Evolutionary conservation across 805 yeast genomes (phyloP), one percentile per base, ranked within the genome.

Genomic region (Saturnispora gosingensis): DNA sequence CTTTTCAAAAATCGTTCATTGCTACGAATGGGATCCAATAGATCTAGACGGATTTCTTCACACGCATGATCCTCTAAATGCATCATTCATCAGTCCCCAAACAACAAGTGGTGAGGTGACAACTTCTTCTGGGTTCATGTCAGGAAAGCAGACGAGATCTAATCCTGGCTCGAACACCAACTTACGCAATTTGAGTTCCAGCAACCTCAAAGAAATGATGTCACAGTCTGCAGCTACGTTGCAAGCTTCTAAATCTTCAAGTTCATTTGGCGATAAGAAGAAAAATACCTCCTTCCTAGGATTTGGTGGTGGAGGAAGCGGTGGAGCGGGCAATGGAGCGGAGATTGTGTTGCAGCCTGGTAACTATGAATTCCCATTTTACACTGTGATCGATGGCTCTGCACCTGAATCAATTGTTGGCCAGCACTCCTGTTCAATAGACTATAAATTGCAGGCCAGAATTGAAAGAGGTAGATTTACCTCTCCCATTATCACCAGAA

Each of bases 381-480:
- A 83, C 55, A 77, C 91, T 0, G 75, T 89, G 24, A 63, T 91
- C 22, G 96, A 96, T 0, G 98, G 98, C 1, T 74, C 81, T 38
- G 74, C 85, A 45, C 82, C 88, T 1, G 99, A 93, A 66, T 83
- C 95, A 27, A 83, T 93, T 7, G 96, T 90, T 63, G 97, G 97
- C 10, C 72, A 89, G 48, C 88, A 88, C 2, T 85, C 91, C 48
- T 88, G 88, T 28, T 78, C 85, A 13, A 72, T 85, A 3, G 73
- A 80, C 8, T 88, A 88, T 69, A 78, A 81, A 59, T 63, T 91
- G 49, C 85, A 83, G 57, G 91, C 97, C 1, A 75, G 77, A 5
- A 79, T 91, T 36, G 97, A 91, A 62, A 75, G 95, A 52, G 89
- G 95, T 2, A 79, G 89, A 51, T 85, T 86, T 61, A 77, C 82